Percentiles rank a stretch among this genome's conserved stretches.
Conservation (phyloP, 176 grass and related monocot genomes). For the Musa schizocarpa region DNA sequence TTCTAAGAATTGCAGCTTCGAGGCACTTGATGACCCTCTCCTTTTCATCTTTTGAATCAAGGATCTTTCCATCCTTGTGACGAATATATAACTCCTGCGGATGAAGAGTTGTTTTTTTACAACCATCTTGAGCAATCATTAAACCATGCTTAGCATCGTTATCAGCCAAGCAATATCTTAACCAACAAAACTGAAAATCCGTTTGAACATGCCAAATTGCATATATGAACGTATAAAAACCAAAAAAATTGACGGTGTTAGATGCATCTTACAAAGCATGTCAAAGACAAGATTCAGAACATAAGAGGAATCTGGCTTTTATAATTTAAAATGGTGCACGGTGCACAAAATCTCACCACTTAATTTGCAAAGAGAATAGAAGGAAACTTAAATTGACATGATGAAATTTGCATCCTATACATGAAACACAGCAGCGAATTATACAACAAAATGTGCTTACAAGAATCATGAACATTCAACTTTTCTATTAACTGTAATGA, state of each 20-base stretch:
- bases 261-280: neutral
- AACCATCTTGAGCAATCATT: neutral
- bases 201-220: neutral
- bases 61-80: conserved; percentile 60
- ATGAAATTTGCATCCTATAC: neutral
- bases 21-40: conserved; percentile 80
- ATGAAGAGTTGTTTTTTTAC: neutral
- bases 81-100: conserved; percentile 83
- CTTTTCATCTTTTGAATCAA: conserved; percentile 52
- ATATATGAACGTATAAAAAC: neutral
- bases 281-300: neutral
- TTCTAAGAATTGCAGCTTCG: conserved; percentile 84
- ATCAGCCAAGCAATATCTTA: neutral
- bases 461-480: neutral
- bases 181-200: neutral
- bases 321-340: neutral
- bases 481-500: neutral
- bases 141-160: no score
- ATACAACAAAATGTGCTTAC: neutral
- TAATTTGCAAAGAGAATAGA: neutral
- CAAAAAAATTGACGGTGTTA: no score
- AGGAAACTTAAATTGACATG: neutral
- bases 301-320: neutral
- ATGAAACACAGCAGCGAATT: neutral
- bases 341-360: neutral